phyloP scores from a whole-genome alignment of 2,329 filamentous ascomycete genomes.

The Tetracladium maxilliforme region DNA sequence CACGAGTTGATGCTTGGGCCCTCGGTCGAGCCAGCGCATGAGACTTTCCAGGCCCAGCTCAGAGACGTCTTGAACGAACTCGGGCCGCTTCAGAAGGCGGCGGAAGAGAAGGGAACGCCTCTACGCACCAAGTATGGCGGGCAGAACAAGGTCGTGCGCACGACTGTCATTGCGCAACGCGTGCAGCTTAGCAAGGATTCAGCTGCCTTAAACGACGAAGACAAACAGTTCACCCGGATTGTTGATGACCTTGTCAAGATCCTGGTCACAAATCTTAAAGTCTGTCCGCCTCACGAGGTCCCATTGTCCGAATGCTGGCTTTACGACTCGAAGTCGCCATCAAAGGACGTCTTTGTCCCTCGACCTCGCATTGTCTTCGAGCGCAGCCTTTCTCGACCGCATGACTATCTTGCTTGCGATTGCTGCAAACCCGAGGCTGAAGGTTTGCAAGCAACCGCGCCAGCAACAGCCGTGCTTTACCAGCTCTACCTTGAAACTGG shows the following conservation, averaged over 20 bases:
- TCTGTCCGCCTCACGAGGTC: constrained; percentile 26
- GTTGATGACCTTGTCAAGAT: constrained; percentile 39
- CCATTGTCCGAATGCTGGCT: constrained; percentile 61
- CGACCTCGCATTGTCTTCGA: constrained; percentile 57
- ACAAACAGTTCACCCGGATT: constrained; percentile 53
- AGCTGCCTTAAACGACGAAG: constrained; percentile 53
- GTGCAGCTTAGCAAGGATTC: constrained; percentile 67
- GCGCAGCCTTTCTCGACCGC: constrained; percentile 54
- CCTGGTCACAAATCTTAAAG: constrained; percentile 25
- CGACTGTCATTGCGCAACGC: constrained; percentile 68
- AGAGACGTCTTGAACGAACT: constrained; percentile 28
- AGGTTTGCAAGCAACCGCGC: constrained; percentile 44
- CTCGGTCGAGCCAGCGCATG: no score
- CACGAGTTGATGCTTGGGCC: no score
- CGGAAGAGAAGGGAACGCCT: constrained; percentile 26
- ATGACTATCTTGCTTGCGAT: constrained; percentile 63
- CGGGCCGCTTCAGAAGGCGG: constrained; percentile 25
- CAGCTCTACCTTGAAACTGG: constrained; percentile 69
- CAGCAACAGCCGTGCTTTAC: constrained; percentile 60
- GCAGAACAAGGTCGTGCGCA: constrained; percentile 54
- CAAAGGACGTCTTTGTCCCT: constrained; percentile 62
- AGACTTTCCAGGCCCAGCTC: constrained; percentile 20
- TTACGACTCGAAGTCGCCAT: constrained; percentile 57
- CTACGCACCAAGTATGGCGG: constrained; percentile 65
- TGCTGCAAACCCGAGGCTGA: constrained; percentile 42